These are phyloP conservation scores for Coleophoma eucalyptorum DNA, from an alignment of 2,329 filamentous ascomycete species.

Conservation along the genomic window DNA sequence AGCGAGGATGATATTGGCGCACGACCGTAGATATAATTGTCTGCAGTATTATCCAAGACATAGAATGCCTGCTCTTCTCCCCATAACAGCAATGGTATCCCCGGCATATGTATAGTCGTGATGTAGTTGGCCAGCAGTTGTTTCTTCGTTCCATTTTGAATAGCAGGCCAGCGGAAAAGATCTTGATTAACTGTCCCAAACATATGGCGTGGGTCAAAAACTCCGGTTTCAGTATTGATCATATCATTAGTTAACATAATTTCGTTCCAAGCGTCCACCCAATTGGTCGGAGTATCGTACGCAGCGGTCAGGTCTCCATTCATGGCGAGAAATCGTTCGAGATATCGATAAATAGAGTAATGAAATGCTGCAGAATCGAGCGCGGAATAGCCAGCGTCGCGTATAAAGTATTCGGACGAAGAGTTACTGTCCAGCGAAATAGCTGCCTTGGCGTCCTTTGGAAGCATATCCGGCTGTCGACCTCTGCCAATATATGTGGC, in stretches of 20 bases:
- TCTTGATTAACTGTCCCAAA: conserved; percentile 60
- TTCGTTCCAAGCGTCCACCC: conserved; percentile 43
- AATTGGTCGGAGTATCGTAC: conserved; percentile 33
- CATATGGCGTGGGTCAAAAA: conserved; percentile 61
- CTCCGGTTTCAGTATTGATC: conserved; percentile 54
- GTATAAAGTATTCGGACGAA: conserved; percentile 32
- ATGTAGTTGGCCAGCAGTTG: conserved; percentile 57
- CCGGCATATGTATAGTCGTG: conserved; percentile 55
- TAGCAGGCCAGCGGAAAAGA: conserved; percentile 59
- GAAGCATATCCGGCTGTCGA: conserved; percentile 43
- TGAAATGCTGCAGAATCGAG: conserved; percentile 59
- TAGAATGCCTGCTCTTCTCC: conserved; percentile 65
- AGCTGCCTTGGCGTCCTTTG: conserved; percentile 13
- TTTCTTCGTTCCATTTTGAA: conserved; percentile 51
- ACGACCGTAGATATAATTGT: conserved; percentile 62
- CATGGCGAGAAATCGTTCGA: conserved; percentile 56
- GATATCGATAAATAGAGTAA: conserved; percentile 58
- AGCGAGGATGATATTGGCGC: conserved; percentile 57
- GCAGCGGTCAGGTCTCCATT: conserved; percentile 35
- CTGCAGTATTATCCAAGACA: conserved; percentile 57
- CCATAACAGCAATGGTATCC: conserved; percentile 58
- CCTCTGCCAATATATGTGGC: conserved; percentile 58
- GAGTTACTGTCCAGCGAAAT: conserved; percentile 2
- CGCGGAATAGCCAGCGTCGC: conserved; percentile 45
- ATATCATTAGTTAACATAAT: conserved; percentile 56